A percentile compares a stretch with the other conserved stretches of the same genome.
Conservation (phyloP, 139 green algal genomes). For the Chlamydomonas applanata region DNA sequence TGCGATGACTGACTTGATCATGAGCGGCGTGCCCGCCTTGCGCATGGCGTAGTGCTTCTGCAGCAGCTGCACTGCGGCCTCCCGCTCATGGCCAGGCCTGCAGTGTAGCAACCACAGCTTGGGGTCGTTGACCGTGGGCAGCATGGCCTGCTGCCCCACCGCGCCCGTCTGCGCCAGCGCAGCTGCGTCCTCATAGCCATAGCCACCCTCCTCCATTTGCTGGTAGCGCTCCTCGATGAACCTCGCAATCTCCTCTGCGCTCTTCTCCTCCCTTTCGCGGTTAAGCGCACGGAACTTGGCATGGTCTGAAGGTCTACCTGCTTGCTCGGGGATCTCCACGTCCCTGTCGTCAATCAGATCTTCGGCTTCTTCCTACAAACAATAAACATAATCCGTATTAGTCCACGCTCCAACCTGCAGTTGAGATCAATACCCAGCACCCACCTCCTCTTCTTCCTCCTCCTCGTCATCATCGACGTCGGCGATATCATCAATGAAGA, state of each 20-base stretch:
- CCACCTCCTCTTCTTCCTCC: conserved; percentile 78
- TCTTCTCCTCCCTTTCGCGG: conserved; percentile 59
- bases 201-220: conserved; percentile 25
- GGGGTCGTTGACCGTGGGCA: conserved; percentile 87
- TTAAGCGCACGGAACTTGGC: conserved; percentile 28
- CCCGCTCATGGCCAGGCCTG: conserved; percentile 74
- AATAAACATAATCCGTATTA: conserved; percentile 1
- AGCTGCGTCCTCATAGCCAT: conserved; percentile 40
- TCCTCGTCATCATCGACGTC: conserved; percentile 84
- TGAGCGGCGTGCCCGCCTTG: conserved; percentile 59
- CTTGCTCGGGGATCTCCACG: conserved; percentile 43
- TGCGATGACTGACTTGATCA: conserved; percentile 86
- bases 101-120: conserved; percentile 91
- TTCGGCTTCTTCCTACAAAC: conserved; percentile 64
- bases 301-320: conserved; percentile 1
- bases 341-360: conserved; percentile 76
- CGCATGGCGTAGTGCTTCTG: conserved; percentile 82
- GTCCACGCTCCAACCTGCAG: neutral
- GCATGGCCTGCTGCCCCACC: conserved; percentile 86
- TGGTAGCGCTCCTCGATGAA: conserved; percentile 83
- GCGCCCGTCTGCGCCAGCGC: conserved; percentile 48
- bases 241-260: conserved; percentile 78
- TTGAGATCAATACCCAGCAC: conserved; percentile 1
- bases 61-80: conserved; percentile 82
- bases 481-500: conserved; percentile 90